Base-by-base conservation (phyloP, 306 rosid species). In the Castanopsis chinensis region DNA sequence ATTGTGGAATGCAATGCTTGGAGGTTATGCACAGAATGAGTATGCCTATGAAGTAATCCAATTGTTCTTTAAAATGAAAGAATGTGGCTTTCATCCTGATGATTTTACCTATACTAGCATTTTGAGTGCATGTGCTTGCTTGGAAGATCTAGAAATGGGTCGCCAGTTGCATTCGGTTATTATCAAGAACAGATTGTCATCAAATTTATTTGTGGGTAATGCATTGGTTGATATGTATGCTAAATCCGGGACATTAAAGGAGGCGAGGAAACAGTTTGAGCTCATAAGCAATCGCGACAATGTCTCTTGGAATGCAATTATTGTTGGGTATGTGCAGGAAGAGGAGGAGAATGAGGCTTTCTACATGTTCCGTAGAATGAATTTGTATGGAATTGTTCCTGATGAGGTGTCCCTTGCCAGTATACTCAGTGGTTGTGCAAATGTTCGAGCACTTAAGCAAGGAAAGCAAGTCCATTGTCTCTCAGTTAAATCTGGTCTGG, bases 171-270 rank as follows among this genome's bases (percentile, higher is more conserved):
- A 93, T 83, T 82, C 93, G 5, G 45, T 80, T 58, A 87, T 91
- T 71, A 77, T 93, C 80, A 91, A 90, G 89, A 91, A 82, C 78
- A 81, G 86, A 30, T 77, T 86, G 45, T 58, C 86, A 6, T 71
- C 73, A 54, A 93, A 93, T 85, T 75, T 91, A 73, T 91, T 74
- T 35, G 90, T 88, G 56, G 88, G 83, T 67, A 93, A 91, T 80
- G 97, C 98, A 4, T 85, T 93, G 87, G 81, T 87, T 59, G 93
- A 91, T 85, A 91, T 93, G 98, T 93, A 91, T 78, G 92, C 92
- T 33, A 93, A 93, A 81, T 92, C 93, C 3, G 92, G 98, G 75
- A 86, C 76, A 73, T 78, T 88, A 80, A 80, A 72, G 71, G 94
- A 91, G 76, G 94, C 94, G 1, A 82, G 90, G 79, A 90, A 90